Evolutionary conservation across 495 filamentous ascomycete genomes (phyloP).

Genomic region (Tuber umbilicatum): DNA sequence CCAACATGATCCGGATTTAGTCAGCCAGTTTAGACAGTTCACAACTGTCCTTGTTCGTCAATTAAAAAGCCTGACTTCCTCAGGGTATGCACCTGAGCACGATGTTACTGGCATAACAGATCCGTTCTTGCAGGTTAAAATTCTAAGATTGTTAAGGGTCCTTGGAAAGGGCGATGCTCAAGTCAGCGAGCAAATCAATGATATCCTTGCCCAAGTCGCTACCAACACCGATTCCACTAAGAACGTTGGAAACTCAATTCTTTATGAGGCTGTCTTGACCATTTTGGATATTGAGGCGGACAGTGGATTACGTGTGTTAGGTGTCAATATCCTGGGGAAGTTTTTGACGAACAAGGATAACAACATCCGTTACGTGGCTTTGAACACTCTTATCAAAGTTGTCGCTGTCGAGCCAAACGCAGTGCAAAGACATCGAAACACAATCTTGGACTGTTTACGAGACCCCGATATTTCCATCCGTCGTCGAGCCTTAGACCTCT

Average conservation of each 20-base stretch:
- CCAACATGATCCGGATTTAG: constrained; percentile 81
- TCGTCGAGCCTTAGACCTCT: constrained; percentile 86
- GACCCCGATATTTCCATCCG: constrained; percentile 99
- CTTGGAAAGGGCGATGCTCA: constrained; percentile 78
- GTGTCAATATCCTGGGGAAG: constrained; percentile 96
- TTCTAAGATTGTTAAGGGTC: constrained; percentile 75
- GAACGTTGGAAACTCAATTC: constrained; percentile 95
- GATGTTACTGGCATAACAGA: constrained; percentile 97
- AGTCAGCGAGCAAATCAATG: constrained; percentile 95
- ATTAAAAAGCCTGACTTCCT: constrained; percentile 82
- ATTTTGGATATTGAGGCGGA: constrained; percentile 98
- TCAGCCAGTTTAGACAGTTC: constrained; percentile 82
- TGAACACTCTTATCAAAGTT: constrained; percentile 97
- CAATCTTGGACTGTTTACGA: constrained; percentile 88
- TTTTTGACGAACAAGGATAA: constrained; percentile 97
- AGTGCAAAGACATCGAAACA: constrained; percentile 93
- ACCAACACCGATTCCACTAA: constrained; percentile 98
- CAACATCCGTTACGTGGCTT: constrained; percentile 95
- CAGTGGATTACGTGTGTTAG: constrained; percentile 82
- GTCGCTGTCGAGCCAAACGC: constrained; percentile 97
- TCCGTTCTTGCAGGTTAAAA: constrained; percentile 97
- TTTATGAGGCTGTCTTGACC: constrained; percentile 94
- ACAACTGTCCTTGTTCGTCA: constrained; percentile 74
- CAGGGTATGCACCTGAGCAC: constrained; percentile 95
- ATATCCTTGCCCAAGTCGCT: constrained; percentile 95